Conservation (phyloP, 306 rosid genomes). For the Arachis stenosperma region DNA sequence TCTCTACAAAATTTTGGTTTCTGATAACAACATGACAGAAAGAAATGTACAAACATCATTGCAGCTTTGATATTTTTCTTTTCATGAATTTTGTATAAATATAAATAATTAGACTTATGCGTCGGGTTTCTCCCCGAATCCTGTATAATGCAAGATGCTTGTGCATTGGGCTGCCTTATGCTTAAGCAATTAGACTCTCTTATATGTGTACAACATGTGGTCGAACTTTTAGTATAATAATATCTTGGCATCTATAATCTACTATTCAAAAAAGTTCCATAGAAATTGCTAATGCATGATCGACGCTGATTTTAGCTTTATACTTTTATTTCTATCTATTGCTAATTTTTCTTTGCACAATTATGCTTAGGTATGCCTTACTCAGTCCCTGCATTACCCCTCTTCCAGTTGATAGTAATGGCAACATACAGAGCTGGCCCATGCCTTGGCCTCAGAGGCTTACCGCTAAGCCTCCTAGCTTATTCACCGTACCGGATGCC, state of each 20-base stretch:
- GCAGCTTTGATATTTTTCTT: conserved; percentile 9
- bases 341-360: conserved; percentile 39
- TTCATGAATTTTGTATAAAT: neutral
- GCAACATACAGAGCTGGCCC: conserved; percentile 65
- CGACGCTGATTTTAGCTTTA: neutral
- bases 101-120: too few species aligned
- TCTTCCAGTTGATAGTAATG: conserved; percentile 56
- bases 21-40: conserved; percentile 7
- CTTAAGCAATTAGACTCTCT: too few species aligned
- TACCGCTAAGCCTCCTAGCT: conserved; percentile 62
- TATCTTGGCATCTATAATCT: neutral
- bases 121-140: too few species aligned
- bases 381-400: conserved; percentile 63
- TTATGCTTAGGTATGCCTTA: conserved; percentile 59
- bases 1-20: conserved; percentile 30
- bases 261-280: conserved; percentile 1
- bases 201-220: too few species aligned
- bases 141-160: too few species aligned
- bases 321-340: neutral
- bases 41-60: neutral
- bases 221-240: conserved; percentile 4
- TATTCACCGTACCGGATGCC: conserved; percentile 43
- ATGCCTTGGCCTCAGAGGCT: conserved; percentile 80
- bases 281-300: conserved; percentile 1
- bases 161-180: too few species aligned